These are phyloP conservation scores for Prunella vulgaris DNA, from an alignment of 257 asterid genomes.

Conservation along the genomic window DNA sequence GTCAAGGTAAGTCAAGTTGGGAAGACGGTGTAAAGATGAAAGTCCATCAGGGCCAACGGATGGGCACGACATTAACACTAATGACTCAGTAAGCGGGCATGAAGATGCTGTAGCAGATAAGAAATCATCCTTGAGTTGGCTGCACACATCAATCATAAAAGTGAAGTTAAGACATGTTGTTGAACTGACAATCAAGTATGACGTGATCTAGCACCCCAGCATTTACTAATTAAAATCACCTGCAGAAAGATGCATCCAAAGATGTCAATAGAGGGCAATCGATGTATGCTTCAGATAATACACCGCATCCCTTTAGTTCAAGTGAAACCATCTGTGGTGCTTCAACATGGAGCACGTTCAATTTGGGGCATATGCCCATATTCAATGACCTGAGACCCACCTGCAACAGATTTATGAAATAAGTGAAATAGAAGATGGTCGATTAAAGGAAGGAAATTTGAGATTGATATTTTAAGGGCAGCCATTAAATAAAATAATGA, in stretches of 20 bases:
- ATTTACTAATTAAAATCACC: constrained; percentile 35
- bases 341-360: constrained; percentile 63
- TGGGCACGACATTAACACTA: constrained; percentile 92
- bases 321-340: constrained; percentile 90
- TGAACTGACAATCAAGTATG: not conserved
- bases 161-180: constrained; percentile 4
- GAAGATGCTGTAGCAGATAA: constrained; percentile 78
- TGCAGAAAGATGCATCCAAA: constrained; percentile 95
- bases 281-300: constrained; percentile 71
- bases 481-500: not conserved
- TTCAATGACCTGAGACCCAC: constrained; percentile 90
- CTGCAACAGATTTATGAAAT: constrained; percentile 34
- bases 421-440: not conserved
- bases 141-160: constrained; percentile 31
- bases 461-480: not conserved
- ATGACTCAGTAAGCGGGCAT: constrained; percentile 75
- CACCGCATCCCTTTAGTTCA: constrained; percentile 98
- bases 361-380: constrained; percentile 95
- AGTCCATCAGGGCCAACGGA: constrained; percentile 85
- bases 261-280: constrained; percentile 80
- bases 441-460: not conserved
- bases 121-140: constrained; percentile 92
- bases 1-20: constrained; percentile 74
- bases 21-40: constrained; percentile 57
- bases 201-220: not conserved